Evolutionary conservation across 495 filamentous ascomycete genomes (phyloP).

Genomic region (Xylaria curta): DNA sequence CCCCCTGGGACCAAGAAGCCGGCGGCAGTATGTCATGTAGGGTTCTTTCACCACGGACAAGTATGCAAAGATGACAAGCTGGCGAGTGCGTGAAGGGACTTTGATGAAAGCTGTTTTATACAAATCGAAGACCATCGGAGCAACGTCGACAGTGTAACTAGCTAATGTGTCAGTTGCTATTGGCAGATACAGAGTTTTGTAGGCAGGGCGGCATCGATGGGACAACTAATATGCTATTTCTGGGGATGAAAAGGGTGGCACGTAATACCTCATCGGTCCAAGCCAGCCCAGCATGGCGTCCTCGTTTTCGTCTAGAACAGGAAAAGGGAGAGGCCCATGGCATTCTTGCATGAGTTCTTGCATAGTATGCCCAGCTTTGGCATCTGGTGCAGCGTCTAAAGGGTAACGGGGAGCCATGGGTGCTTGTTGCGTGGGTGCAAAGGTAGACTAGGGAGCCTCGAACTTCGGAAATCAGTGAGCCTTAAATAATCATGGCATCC

Average conservation of each 20-base stretch:
- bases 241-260: not conserved
- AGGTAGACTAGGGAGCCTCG: not conserved
- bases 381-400: constrained; percentile 17
- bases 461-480: not conserved
- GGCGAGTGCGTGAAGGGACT: constrained; percentile 22
- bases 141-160: constrained; percentile 6
- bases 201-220: not conserved
- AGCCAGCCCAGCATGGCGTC: not conserved
- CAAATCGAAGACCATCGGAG: constrained; percentile 7
- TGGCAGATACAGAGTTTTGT: not conserved
- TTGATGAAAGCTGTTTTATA: not conserved
- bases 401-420: constrained; percentile 23
- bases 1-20: constrained; percentile 8
- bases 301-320: not conserved
- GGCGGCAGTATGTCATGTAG: constrained; percentile 21
- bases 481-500: constrained; percentile 1
- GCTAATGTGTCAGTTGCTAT: not conserved
- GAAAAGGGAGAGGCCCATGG: not conserved
- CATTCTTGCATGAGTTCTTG: constrained; percentile 13
- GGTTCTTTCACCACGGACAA: constrained; percentile 20
- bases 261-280: constrained; percentile 1
- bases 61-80: constrained; percentile 26
- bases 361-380: not conserved
- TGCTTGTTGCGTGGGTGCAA: not conserved
- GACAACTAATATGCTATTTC: not conserved